These are phyloP conservation scores for Chernovozyma sophiae-reginae DNA, from an alignment of 1,139 yeast genomes.

Conservation along the genomic window DNA sequence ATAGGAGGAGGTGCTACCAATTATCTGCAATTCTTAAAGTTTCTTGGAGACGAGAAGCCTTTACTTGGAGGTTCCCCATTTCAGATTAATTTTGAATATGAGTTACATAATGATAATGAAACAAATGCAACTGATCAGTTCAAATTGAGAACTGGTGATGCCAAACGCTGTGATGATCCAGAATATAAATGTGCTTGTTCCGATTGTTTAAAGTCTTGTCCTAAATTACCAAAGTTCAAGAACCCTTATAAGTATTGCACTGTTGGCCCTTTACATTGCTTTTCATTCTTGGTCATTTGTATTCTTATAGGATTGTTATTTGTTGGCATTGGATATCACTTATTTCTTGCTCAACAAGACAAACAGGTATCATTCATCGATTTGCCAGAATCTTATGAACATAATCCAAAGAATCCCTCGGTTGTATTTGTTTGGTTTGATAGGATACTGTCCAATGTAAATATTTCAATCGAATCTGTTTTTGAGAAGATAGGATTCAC, in stretches of 20 bases:
- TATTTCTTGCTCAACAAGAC: constrained; percentile 19
- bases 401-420: constrained; percentile 15
- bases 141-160: constrained; percentile 24
- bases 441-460: constrained; percentile 9
- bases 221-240: constrained; percentile 48
- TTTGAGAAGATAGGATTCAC: constrained; percentile 47
- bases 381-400: constrained; percentile 8
- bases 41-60: constrained; percentile 92
- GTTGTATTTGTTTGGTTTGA: constrained; percentile 14
- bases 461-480: constrained; percentile 18
- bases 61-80: constrained; percentile 92
- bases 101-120: constrained; percentile 15
- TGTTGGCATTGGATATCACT: constrained; percentile 36
- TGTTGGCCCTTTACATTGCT: constrained; percentile 67
- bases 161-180: constrained; percentile 57
- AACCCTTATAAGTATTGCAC: constrained; percentile 39
- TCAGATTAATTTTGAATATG: constrained; percentile 75
- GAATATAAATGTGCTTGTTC: constrained; percentile 84
- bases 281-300: constrained; percentile 58
- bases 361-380: constrained; percentile 8
- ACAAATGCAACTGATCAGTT: constrained; percentile 16
- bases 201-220: constrained; percentile 83
- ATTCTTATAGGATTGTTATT: constrained; percentile 41
- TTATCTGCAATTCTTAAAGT: constrained; percentile 70
- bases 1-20: constrained; percentile 93